phyloP scores from a whole-genome alignment of 1,284 basidiomycete genomes.

The Veloboletus limbatus region DNA sequence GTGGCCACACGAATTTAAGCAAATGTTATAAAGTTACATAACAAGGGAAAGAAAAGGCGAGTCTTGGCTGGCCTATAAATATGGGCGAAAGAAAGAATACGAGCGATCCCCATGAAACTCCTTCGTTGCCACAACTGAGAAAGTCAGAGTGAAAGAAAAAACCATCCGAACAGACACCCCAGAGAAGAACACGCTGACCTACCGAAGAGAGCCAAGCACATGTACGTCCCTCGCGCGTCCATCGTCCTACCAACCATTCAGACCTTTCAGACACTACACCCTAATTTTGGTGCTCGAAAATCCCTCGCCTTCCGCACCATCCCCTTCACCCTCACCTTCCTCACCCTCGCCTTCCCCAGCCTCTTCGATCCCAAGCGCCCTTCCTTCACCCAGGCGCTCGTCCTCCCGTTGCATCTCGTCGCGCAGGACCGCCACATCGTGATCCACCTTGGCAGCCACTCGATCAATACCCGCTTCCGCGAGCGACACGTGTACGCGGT shows the following conservation, averaged over 20 bases:
- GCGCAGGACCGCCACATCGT: conserved; percentile 68
- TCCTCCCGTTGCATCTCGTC: conserved; percentile 68
- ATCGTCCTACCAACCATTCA: background rate
- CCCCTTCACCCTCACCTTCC: conserved; percentile 31
- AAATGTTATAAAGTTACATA: too few species aligned
- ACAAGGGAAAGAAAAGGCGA: too few species aligned
- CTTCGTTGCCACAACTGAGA: too few species aligned
- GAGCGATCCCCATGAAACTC: too few species aligned
- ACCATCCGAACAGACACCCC: too few species aligned
- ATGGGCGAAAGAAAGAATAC: too few species aligned
- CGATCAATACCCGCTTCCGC: conserved; percentile 84
- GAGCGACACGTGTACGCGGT: conserved; percentile 75
- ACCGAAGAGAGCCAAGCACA: too few species aligned
- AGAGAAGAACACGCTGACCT: too few species aligned
- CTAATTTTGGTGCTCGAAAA: conserved; percentile 27
- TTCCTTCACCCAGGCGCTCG: conserved; percentile 39
- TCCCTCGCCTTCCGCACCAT: conserved; percentile 32
- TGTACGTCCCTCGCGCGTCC: background rate
- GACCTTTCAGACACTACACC: conserved; percentile 7
- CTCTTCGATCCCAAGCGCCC: conserved; percentile 27
- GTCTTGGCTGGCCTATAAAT: too few species aligned
- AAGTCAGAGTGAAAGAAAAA: too few species aligned
- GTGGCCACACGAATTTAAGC: too few species aligned
- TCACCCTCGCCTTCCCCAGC: conserved; percentile 35
- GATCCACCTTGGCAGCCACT: conserved; percentile 69